Percentiles rank a stretch among this genome's conserved stretches.
Evolutionary conservation across 2,329 filamentous ascomycete species (phyloP).

Genomic region (Didymella exigua): DNA sequence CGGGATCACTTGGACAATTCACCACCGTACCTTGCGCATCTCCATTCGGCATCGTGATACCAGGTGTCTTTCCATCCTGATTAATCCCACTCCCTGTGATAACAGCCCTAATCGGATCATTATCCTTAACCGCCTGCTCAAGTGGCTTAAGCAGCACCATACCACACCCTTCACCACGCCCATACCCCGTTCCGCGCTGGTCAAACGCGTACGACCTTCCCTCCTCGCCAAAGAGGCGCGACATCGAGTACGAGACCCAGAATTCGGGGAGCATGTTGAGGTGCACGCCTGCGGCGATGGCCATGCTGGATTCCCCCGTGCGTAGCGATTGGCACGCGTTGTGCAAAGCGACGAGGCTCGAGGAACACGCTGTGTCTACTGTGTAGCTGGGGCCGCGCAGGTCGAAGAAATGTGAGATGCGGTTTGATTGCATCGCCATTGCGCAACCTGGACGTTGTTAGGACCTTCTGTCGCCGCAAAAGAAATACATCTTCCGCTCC

Average conservation of each 20-base stretch:
- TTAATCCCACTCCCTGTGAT: conserved; percentile 52
- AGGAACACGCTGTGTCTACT: conserved; percentile 43
- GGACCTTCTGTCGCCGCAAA: neutral
- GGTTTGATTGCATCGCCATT: conserved; percentile 39
- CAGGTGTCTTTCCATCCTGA: conserved; percentile 62
- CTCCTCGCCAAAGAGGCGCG: conserved; percentile 33
- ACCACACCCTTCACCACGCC: conserved; percentile 66
- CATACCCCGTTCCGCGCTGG: conserved; percentile 64
- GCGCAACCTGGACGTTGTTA: conserved; percentile 7
- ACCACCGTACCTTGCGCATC: conserved; percentile 51
- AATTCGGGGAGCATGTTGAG: conserved; percentile 33
- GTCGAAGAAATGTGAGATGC: conserved; percentile 41
- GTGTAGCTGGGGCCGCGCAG: conserved; percentile 38
- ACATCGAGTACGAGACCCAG: conserved; percentile 11
- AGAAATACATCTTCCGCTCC: no score
- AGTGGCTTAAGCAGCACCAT: conserved; percentile 65
- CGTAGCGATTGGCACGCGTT: conserved; percentile 37
- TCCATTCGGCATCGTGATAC: conserved; percentile 63
- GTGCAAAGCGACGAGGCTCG: conserved; percentile 36
- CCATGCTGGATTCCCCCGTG: conserved; percentile 34
- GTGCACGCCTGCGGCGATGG: conserved; percentile 29
- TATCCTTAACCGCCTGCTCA: conserved; percentile 61
- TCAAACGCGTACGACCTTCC: conserved; percentile 51
- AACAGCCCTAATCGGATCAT: conserved; percentile 57
- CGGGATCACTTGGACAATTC: conserved; percentile 10